Evolutionary conservation across 2,329 filamentous ascomycete genomes (phyloP).

Genomic region (Fusarium anthophilum): DNA sequence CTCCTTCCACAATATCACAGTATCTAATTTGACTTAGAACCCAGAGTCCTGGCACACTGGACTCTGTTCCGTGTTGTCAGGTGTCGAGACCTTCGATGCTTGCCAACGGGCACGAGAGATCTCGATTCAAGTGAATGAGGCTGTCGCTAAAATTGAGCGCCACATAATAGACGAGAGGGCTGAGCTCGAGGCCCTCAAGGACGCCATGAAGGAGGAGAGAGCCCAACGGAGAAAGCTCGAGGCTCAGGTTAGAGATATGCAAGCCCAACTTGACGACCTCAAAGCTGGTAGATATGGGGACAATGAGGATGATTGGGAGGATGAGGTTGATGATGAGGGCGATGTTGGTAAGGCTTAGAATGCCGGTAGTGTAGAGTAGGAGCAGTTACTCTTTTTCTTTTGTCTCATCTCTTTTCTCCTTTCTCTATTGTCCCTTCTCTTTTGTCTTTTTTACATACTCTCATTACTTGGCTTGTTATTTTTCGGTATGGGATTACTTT

Average conservation of each 20-base stretch:
- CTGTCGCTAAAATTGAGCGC: background rate
- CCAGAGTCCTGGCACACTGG: background rate
- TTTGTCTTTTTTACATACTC: background rate
- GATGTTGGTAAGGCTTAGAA: background rate
- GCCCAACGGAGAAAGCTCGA: background rate
- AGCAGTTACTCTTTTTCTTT: background rate
- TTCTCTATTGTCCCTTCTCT: background rate
- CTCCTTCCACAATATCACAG: background rate
- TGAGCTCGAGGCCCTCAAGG: background rate
- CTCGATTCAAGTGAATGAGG: background rate
- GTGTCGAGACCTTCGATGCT: background rate
- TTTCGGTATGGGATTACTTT: accelerated
- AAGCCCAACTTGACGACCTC: background rate
- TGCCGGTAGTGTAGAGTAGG: background rate
- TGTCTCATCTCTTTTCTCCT: background rate
- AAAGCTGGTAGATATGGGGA: background rate
- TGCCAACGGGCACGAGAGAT: background rate
- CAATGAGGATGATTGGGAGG: background rate
- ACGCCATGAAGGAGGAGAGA: background rate
- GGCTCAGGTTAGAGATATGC: background rate
- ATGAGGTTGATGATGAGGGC: background rate
- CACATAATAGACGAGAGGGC: background rate
- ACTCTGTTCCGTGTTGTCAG: background rate
- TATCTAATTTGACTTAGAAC: background rate
- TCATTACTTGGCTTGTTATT: background rate